Evolutionary conservation across 768 basidiomycete genomes (phyloP).

Genomic region (Pisolithus tinctorius): DNA sequence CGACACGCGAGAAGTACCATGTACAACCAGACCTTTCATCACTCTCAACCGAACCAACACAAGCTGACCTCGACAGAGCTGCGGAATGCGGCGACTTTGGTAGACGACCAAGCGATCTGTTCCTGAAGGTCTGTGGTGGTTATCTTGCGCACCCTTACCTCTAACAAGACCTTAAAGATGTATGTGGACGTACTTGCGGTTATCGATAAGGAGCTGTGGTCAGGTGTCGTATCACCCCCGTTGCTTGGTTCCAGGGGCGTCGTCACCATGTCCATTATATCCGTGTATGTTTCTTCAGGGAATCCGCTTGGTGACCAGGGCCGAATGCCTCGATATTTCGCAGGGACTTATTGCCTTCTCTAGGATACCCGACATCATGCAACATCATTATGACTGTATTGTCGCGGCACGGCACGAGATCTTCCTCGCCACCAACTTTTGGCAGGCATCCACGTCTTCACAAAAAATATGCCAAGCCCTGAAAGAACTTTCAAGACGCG

Average conservation of each 20-base stretch:
- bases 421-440: conserved; percentile 62
- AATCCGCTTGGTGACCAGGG: not conserved
- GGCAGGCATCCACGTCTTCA: conserved; percentile 47
- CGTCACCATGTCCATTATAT: conserved; percentile 55
- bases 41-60: conserved; percentile 18
- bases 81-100: conserved; percentile 48
- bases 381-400: conserved; percentile 59
- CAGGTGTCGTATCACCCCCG: conserved; percentile 53
- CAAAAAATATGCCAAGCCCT: conserved; percentile 46
- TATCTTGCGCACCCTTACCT: not conserved
- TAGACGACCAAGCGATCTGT: conserved; percentile 48
- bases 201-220: conserved; percentile 47
- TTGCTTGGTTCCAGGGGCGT: conserved; percentile 59
- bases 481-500: conserved; percentile 43
- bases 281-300: conserved; percentile 31
- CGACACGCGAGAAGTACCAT: not conserved
- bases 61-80: conserved; percentile 40
- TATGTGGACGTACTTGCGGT: conserved; percentile 57
- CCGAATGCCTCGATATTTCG: not conserved
- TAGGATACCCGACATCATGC: conserved; percentile 68
- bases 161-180: conserved; percentile 32
- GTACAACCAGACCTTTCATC: not conserved
- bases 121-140: conserved; percentile 43
- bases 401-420: conserved; percentile 57
- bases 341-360: conserved; percentile 4